Base-by-base conservation (phyloP, 495 filamentous ascomycete species). In the Penicilliopsis zonata region DNA sequence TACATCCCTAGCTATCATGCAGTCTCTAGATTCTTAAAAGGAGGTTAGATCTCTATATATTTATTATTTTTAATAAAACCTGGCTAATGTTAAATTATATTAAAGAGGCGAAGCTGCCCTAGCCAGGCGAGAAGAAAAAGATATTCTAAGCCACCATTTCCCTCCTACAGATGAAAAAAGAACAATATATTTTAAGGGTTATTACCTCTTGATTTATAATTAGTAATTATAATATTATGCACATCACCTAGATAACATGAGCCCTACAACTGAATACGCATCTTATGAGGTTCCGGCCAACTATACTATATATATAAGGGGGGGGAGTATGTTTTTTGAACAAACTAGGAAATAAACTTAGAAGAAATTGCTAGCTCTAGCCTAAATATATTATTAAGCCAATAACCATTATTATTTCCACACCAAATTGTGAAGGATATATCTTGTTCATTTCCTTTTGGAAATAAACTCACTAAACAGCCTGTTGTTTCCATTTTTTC, bases 161-260 rank as follows among this genome's bases (percentile, higher is more conserved):
- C 7, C 7, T 28, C 7, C 26, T 13, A 13, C 14, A 5, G 14
- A 5, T 9, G 5, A 28, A 5, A 13, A 28, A 5, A 28, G 26
- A 13, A 28, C 7, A 5, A 28, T 28, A 28, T 28, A 9, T 13
- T 28, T 28, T 13, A 28, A n/a, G 26, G 26, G 26, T 13, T 28
- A 28, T 28, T 28, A 8, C 13, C 26, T 28, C 14, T 28, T 13
- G 13, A 28, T 28, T n/a, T 28, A 28, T 13, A 28, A 28, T 28
- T 5, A 28, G 26, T 5, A 28, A 13, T n/a, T 13, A 28, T 5
- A 28, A 5, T 8, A 13, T 5, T 28, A 28, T 13, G 12, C 5
- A 13, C 5, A 8, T 5, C 26, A 28, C 12, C 7, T 5, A 28
- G 26, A 28, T 13, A 28, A 28, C 7, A 5, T n/a, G 14, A 13